These are phyloP conservation scores for Danielia oregonensis DNA, from an alignment of 805 yeast species.

Conservation along the genomic window DNA sequence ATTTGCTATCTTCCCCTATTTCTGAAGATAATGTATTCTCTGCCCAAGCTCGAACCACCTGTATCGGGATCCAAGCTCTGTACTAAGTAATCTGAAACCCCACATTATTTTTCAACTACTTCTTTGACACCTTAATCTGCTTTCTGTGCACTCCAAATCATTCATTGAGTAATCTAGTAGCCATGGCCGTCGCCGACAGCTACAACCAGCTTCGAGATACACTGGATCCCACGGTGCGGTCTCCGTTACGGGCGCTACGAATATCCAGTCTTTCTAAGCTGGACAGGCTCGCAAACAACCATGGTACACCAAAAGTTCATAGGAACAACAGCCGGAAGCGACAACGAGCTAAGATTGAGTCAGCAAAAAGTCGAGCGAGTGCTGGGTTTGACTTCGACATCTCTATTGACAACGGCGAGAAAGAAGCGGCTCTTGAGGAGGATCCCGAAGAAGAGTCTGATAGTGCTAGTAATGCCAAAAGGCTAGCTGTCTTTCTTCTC, in stretches of 20 bases:
- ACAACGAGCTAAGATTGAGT: background rate
- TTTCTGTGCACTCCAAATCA: no score
- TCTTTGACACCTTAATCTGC: no score
- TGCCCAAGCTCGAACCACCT: no score
- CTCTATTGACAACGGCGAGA: background rate
- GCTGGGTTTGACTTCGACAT: background rate
- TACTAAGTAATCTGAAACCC: no score
- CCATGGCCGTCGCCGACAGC: background rate
- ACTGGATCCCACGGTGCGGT: background rate
- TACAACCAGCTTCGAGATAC: background rate
- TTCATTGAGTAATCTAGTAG: no score
- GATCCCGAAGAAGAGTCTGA: background rate
- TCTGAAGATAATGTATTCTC: no score
- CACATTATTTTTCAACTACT: no score
- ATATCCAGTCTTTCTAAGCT: background rate
- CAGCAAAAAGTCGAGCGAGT: background rate
- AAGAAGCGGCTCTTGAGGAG: no score
- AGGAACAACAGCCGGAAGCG: background rate
- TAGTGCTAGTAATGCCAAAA: constrained; percentile 1
- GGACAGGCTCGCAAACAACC: no score
- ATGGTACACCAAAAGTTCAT: no score
- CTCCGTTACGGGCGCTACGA: background rate
- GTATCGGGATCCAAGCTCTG: no score
- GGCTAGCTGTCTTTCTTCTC: constrained; percentile 14
- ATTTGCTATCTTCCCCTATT: no score